Evolutionary conservation across 1,139 yeast genomes (phyloP).

Genomic region (Blastobotrys petasosporus): DNA sequence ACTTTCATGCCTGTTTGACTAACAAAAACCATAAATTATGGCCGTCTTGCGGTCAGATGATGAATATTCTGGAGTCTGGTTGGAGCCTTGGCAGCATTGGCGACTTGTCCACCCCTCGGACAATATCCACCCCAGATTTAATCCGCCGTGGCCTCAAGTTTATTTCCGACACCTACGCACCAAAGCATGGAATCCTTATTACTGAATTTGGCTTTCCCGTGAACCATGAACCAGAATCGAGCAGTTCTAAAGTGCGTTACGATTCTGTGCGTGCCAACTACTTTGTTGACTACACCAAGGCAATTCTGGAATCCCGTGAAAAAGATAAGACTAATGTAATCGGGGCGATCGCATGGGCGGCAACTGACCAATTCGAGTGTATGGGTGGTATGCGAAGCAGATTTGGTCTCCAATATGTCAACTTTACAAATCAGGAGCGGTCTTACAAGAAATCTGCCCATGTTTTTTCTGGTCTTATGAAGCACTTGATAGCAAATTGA

Average conservation of each 20-base stretch:
- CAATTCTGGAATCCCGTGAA: conserved; percentile 26
- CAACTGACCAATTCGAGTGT: conserved; percentile 36
- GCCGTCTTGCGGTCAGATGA: conserved; percentile 16
- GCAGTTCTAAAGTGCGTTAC: conserved; percentile 26
- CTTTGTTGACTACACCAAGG: conserved; percentile 34
- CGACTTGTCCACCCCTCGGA: conserved; percentile 22
- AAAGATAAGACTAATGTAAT: conserved; percentile 31
- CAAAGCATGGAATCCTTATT: conserved; percentile 17
- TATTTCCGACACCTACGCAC: conserved; percentile 15
- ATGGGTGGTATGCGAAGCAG: conserved; percentile 32
- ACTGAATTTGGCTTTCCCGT: conserved; percentile 36
- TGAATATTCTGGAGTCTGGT: conserved; percentile 22
- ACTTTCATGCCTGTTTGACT: conserved; percentile 19
- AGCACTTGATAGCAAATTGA: conserved; percentile 15
- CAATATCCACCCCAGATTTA: conserved; percentile 14
- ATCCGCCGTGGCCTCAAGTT: conserved; percentile 15
- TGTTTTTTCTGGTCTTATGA: conserved; percentile 20
- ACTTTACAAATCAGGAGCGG: conserved; percentile 33
- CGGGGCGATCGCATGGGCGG: conserved; percentile 37
- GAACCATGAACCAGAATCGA: conserved; percentile 29
- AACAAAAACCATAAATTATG: conserved; percentile 13
- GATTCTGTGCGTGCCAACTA: conserved; percentile 32
- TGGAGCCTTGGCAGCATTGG: conserved; percentile 31
- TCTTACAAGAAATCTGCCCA: conserved; percentile 36
- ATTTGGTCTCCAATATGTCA: conserved; percentile 36